Evolutionary conservation across 495 filamentous ascomycete species (phyloP).

Genomic region (Halenospora varia): DNA sequence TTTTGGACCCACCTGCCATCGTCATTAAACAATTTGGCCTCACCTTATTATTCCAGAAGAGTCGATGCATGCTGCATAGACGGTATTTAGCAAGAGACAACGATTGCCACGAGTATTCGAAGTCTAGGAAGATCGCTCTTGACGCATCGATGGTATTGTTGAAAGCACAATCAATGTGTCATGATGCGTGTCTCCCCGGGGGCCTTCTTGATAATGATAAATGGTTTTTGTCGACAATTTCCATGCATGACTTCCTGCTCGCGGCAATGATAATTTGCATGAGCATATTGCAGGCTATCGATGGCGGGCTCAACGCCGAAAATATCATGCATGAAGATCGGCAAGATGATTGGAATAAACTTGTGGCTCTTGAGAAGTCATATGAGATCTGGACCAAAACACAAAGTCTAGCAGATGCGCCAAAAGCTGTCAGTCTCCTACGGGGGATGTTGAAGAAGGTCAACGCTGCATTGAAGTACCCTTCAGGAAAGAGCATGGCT

Average conservation of each 20-base stretch:
- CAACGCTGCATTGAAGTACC: background rate
- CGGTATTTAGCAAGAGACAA: slow-evolving; percentile 58
- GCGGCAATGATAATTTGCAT: slow-evolving; percentile 44
- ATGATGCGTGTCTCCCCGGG: slow-evolving; percentile 35
- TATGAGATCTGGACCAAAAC: slow-evolving; percentile 34
- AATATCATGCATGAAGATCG: background rate
- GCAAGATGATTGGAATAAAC: slow-evolving; percentile 19
- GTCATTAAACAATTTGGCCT: slow-evolving; percentile 69
- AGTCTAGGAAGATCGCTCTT: slow-evolving; percentile 64
- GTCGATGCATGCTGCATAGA: slow-evolving; percentile 70
- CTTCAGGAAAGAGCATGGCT: background rate
- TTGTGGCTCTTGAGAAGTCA: slow-evolving; percentile 35
- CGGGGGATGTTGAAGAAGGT: slow-evolving; percentile 36
- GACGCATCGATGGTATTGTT: slow-evolving; percentile 65
- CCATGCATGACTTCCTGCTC: slow-evolving; percentile 44
- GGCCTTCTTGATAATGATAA: slow-evolving; percentile 32
- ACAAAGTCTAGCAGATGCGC: slow-evolving; percentile 28
- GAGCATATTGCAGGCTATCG: slow-evolving; percentile 32
- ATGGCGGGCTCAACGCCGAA: slow-evolving; percentile 17
- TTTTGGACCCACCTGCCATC: slow-evolving; percentile 55
- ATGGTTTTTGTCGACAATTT: slow-evolving; percentile 40
- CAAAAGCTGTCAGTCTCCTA: slow-evolving; percentile 35
- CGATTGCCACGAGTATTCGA: slow-evolving; percentile 56
- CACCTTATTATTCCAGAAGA: slow-evolving; percentile 68
- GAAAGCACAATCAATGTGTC: slow-evolving; percentile 33